Base-by-base conservation (phyloP, 352 stramenopile species). In the Phytophthora quininea region DNA sequence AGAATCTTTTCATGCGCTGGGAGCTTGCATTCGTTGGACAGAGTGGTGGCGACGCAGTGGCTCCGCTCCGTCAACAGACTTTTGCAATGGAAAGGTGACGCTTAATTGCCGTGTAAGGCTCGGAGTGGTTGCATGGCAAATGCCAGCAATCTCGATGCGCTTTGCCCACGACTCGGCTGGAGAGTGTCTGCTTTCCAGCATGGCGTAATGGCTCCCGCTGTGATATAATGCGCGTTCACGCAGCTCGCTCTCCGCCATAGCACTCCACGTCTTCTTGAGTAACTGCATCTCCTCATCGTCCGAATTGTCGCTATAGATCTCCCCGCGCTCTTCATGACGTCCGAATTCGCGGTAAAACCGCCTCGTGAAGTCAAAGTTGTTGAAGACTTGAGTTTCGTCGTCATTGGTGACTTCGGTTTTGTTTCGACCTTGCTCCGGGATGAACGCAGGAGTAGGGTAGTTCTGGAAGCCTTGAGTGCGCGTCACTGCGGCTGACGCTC, bases 91-190 rank as follows among this genome's bases (percentile, higher is more conserved):
- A n/a, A 15, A 35, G 4, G 54, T 53, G 1, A 46, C 30, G 24
- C 35, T 69, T 15, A 49, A 38, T 45, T 47, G 6, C 50, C 37
- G 15, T 3, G 58, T 64, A 6, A 43, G 9, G n/a, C 50, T 62
- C 27, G 47, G 15, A 37, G 24, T 15, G 2, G 19, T 37, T 30
- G 49, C 29, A 12, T 54, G 62, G 48, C 49, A 70, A 30, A 89
- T 82, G 1, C 81, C 77, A 2, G 83, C 79, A 63, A 92, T 89
- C 73, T 90, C 80, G 54, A 92, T 64, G 3, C 81, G 83, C 38
- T 71, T 80, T 1, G 68, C 79, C 75, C 76, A 90, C 8, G 78
- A 69, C 24, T 80, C 72, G 2, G 74, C 56, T 3, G 63, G 43
- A 37, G 62, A 60, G 1, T 69, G 53, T 27, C 50, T 56, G 32